phyloP scores from a whole-genome alignment of 257 asterid genomes.

The Lantana camara region DNA sequence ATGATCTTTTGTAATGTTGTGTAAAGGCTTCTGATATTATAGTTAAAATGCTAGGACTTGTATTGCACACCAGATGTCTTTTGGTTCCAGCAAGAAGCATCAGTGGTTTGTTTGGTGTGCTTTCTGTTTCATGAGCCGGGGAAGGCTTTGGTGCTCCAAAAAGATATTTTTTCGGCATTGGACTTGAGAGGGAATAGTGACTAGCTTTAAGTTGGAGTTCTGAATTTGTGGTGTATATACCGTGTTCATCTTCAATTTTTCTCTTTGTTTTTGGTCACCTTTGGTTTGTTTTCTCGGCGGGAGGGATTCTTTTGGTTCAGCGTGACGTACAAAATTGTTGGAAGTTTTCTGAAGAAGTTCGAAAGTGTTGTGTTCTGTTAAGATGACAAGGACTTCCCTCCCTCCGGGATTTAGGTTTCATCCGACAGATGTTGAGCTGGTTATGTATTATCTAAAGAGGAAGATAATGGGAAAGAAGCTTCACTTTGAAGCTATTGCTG shows the following conservation, averaged over 20 bases:
- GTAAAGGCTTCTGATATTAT: conserved; percentile 41
- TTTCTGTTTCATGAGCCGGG: conserved; percentile 70
- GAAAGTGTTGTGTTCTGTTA: conserved; percentile 16
- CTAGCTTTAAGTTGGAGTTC: conserved; percentile 26
- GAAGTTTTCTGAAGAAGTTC: conserved; percentile 24
- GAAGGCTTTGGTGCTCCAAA: conserved; percentile 70
- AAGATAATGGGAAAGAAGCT: conserved; percentile 66
- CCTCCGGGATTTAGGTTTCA: conserved; percentile 92
- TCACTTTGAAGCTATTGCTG: conserved; percentile 66
- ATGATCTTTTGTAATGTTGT: conserved; percentile 23
- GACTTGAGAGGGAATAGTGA: conserved; percentile 59
- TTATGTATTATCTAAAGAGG: conserved; percentile 80
- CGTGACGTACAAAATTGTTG: conserved; percentile 16
- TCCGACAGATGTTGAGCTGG: conserved; percentile 82
- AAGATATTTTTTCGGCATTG: conserved; percentile 75
- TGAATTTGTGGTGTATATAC: conserved; percentile 28
- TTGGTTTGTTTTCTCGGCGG: conserved; percentile 4
- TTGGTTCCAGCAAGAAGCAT: conserved; percentile 75
- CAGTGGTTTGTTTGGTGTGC: conserved; percentile 63
- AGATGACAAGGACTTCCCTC: conserved; percentile 49
- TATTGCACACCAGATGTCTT: conserved; percentile 86
- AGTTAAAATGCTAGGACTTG: conserved; percentile 54
- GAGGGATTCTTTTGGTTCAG: conserved; percentile 25
- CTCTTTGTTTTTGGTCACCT: background rate
- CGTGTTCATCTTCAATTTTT: conserved; percentile 1